Evolutionary conservation across 768 basidiomycete species (phyloP).

Genomic region (Mycena filopes): DNA sequence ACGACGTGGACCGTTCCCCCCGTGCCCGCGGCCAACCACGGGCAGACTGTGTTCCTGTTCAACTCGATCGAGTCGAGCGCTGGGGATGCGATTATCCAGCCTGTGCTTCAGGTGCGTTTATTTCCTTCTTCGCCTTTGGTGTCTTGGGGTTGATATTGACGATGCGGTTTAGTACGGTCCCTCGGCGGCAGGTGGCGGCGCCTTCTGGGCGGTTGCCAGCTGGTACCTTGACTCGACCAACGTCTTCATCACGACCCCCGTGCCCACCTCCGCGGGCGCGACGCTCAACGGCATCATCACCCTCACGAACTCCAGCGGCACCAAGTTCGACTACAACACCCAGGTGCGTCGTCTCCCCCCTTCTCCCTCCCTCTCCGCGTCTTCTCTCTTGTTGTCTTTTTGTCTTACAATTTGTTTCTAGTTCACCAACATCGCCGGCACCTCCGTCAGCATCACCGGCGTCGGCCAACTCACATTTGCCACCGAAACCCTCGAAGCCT

Average conservation of each 20-base stretch:
- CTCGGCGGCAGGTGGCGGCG: neutral
- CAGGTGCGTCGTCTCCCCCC: too few species aligned
- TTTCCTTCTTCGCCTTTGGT: neutral
- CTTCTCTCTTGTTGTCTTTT: too few species aligned
- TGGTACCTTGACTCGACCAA: conserved; percentile 4
- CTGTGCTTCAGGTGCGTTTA: conserved; percentile 17
- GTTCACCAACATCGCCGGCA: conserved; percentile 25
- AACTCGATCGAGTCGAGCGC: conserved; percentile 23
- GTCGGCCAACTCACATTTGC: conserved; percentile 17
- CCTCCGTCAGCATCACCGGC: conserved; percentile 11
- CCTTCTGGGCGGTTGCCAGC: neutral
- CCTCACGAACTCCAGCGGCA: conserved; percentile 6
- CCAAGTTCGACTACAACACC: conserved; percentile 21
- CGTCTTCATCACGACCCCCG: conserved; percentile 13
- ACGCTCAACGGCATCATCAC: conserved; percentile 18
- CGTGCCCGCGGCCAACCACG: conserved; percentile 16
- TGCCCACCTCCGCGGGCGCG: conserved; percentile 12
- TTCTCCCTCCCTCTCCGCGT: too few species aligned
- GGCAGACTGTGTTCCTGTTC: conserved; percentile 30
- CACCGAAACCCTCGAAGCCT: conserved; percentile 4
- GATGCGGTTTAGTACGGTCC: neutral
- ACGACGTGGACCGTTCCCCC: conserved; percentile 28
- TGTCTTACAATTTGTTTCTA: too few species aligned
- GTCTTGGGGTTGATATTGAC: too few species aligned
- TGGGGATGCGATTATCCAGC: conserved; percentile 13